Conservation (phyloP, 345 rosid genomes). For the Kernera saxatilis region DNA sequence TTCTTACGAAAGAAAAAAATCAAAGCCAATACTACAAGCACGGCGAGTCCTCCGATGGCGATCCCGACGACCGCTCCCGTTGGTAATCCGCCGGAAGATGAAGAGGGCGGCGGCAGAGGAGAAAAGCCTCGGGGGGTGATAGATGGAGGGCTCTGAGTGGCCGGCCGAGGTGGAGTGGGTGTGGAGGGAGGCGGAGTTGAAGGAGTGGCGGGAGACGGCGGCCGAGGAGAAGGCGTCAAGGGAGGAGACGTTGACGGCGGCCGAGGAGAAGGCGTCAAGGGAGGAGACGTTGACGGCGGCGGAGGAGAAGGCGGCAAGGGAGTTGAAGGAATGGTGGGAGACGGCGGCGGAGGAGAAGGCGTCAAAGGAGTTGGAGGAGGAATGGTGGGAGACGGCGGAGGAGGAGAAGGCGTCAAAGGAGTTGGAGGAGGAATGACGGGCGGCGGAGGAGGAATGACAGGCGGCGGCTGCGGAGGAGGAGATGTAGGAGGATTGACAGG, state of each 20-base stretch:
- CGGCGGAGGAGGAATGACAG: constrained; percentile 1
- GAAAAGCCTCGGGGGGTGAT: constrained; percentile 17
- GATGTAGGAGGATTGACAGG: background rate
- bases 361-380: background rate
- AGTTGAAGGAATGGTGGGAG: no score
- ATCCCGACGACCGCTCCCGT: constrained; percentile 55
- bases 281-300: background rate
- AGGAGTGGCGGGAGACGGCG: constrained; percentile 33
- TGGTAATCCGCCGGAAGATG: constrained; percentile 25
- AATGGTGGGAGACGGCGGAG: background rate
- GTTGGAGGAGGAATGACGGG: background rate
- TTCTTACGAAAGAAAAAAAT: constrained; percentile 47
- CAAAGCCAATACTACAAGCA: constrained; percentile 38
- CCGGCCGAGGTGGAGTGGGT: constrained; percentile 24
- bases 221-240: constrained; percentile 13
- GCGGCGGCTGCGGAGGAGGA: constrained; percentile 20
- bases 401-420: background rate
- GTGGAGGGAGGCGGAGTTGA: constrained; percentile 29
- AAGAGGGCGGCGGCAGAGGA: constrained; percentile 26
- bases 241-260: background rate
- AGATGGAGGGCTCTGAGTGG: constrained; percentile 24
- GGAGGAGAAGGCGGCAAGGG: background rate
- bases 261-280: constrained; percentile 27
- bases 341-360: background rate
- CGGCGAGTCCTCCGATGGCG: constrained; percentile 51